Conservation (phyloP, 1,284 basidiomycete genomes). For the Pyrrhoderma noxium region DNA sequence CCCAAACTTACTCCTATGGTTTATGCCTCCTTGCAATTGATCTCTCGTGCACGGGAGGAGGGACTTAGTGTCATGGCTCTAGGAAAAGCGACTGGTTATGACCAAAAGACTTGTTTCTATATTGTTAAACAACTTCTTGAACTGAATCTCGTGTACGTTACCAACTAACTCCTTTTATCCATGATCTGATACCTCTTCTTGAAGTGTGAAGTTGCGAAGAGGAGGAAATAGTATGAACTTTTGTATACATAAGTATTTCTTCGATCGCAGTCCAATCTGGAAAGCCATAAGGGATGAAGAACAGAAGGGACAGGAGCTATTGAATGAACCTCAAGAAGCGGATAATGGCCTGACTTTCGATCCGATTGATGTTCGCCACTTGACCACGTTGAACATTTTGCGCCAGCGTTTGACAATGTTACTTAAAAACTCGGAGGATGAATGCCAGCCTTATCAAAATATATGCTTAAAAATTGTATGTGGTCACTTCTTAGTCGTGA, state of each 20-base stretch:
- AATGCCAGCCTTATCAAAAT: constrained; percentile 62
- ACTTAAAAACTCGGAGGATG: constrained; percentile 56
- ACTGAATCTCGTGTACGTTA: constrained; percentile 65
- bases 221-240: constrained; percentile 72
- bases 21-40: constrained; percentile 79
- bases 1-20: constrained; percentile 76
- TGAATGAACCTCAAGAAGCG: constrained; percentile 24
- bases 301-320: constrained; percentile 32
- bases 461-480: constrained; percentile 62
- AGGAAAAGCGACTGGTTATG: constrained; percentile 73
- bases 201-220: constrained; percentile 64
- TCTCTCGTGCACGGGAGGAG: constrained; percentile 69
- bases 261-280: constrained; percentile 63
- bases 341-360: constrained; percentile 41
- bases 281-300: constrained; percentile 62
- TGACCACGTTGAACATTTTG: constrained; percentile 64
- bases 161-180: background rate
- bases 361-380: constrained; percentile 65
- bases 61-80: constrained; percentile 76
- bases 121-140: constrained; percentile 68
- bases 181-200: constrained; percentile 7
- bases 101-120: constrained; percentile 87
- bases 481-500: constrained; percentile 4
- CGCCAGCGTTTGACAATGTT: constrained; percentile 60
- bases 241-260: constrained; percentile 73